A percentile compares a stretch with the other conserved stretches of the same genome.
These are phyloP conservation scores for Petunia axillaris DNA, from an alignment of 257 asterid genomes.

Conservation along the genomic window DNA sequence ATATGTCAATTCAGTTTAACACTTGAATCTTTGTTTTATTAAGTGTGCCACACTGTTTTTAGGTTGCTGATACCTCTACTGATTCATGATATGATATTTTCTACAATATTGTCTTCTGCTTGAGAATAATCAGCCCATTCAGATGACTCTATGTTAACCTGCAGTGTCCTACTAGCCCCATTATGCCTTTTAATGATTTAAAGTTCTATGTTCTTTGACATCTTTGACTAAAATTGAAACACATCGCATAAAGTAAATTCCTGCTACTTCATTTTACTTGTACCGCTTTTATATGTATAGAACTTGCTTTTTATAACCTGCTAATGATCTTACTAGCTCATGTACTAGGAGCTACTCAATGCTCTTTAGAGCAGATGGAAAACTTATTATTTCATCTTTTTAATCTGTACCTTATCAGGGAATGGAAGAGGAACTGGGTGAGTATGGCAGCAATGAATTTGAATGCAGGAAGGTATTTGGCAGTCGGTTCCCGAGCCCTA, in stretches of 20 bases:
- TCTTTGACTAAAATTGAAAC: slow-evolving; percentile 6
- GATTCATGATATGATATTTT: background rate
- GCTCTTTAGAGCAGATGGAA: background rate
- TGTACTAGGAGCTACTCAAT: too few species aligned
- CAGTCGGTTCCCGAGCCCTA: slow-evolving; percentile 46
- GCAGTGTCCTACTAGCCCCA: background rate
- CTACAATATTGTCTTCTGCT: background rate
- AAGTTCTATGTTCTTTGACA: background rate
- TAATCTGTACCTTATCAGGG: slow-evolving; percentile 38
- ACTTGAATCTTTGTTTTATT: slow-evolving; percentile 5
- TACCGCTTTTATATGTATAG: slow-evolving; percentile 13
- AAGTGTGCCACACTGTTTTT: slow-evolving; percentile 5
- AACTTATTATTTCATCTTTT: background rate
- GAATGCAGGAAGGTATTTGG: slow-evolving; percentile 45
- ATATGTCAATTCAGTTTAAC: background rate
- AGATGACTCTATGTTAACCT: slow-evolving; percentile 3
- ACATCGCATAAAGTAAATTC: background rate
- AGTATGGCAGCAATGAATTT: slow-evolving; percentile 34
- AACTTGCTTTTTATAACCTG: background rate
- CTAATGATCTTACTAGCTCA: too few species aligned
- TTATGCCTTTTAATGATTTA: background rate
- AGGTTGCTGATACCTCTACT: background rate
- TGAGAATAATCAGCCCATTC: background rate
- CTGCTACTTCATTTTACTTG: slow-evolving; percentile 13
- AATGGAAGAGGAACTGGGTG: slow-evolving; percentile 41